Base-by-base conservation (phyloP, 768 basidiomycete genomes). In the Paxillus rubicundulus region DNA sequence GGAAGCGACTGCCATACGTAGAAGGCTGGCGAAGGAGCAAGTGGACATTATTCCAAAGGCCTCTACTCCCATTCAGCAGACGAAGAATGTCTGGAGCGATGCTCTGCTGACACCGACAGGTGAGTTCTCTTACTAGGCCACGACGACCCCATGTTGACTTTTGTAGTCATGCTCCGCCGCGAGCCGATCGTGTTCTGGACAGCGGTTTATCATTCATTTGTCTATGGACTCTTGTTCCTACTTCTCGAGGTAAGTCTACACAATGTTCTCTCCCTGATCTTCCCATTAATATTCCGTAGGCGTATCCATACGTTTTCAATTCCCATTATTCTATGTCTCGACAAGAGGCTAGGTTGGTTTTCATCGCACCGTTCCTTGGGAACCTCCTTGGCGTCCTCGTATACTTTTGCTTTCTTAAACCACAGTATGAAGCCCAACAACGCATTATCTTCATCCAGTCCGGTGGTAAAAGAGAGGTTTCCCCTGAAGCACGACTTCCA, bases 121-220 rank as follows among this genome's bases (percentile, higher is more conserved):
- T 60, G 33, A 46, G 61, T 46, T 21, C 18, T 2, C 13, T 50
- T 9, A 5, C 30, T 53, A 37, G 2, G 24, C n/a, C 13, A 28
- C 33, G 18, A 37, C 40, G 6, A 18, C 33, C 36, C 36, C 30
- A 43, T 41, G 1, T 12, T 36, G 40, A 37, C 5, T 2, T 43
- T 43, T 47, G 9, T 43, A 67, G 65, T 38, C 33, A 67, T 67
- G 59, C 58, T 67, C 37, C 45, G 37, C 14, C 47, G 54, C 8
- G 65, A 66, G 34, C 65, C 65, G 8, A 66, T 66, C 37, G 57
- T 66, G 14, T 52, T 51, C 2, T 66, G 65, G 65, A 64, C 64
- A 10, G 59, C 64, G 6, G 37, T 64, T 4, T 66, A 64, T 44
- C 65, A 67, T 28, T 58, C 65, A 9, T 67, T 67, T 27, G 53